Evolutionary conservation across 169 alveolate genomes (phyloP).

Genomic region (Eimeria tenella): DNA sequence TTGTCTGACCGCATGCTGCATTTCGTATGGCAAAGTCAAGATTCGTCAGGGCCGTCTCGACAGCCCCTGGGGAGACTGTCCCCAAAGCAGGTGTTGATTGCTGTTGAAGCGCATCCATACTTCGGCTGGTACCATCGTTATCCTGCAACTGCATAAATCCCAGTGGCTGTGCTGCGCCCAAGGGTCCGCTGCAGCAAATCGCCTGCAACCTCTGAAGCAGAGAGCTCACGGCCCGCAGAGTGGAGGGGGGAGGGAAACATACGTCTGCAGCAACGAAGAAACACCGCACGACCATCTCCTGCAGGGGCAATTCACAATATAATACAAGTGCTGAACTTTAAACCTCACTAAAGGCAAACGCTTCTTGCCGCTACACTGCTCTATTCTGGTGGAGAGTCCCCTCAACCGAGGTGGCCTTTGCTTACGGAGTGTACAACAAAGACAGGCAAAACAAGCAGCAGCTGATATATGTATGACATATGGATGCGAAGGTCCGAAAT

Average conservation of each 20-base stretch:
- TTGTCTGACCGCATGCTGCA: conserved; percentile 40
- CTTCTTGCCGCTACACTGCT: neutral
- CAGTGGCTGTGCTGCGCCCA: neutral
- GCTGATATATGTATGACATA: too few species aligned
- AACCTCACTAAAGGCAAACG: neutral
- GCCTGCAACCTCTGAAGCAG: neutral
- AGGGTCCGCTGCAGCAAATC: conserved; percentile 35
- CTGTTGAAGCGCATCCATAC: neutral
- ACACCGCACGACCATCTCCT: neutral
- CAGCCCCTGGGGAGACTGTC: conserved; percentile 13
- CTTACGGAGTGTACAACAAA: neutral
- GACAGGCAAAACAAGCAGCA: neutral
- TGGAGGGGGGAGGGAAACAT: conserved; percentile 1
- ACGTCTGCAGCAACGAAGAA: neutral
- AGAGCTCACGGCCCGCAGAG: conserved; percentile 28
- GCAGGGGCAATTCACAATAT: neutral
- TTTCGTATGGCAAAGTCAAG: conserved; percentile 35
- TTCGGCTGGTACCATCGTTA: neutral
- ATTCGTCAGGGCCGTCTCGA: neutral
- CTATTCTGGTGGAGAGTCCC: neutral
- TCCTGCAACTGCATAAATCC: neutral
- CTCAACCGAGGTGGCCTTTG: neutral
- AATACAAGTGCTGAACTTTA: neutral
- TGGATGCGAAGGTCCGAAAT: too few species aligned
- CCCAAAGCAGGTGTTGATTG: neutral